phyloP scores from a whole-genome alignment of 2,329 filamentous ascomycete species.

The Zopfia rhizophila region DNA sequence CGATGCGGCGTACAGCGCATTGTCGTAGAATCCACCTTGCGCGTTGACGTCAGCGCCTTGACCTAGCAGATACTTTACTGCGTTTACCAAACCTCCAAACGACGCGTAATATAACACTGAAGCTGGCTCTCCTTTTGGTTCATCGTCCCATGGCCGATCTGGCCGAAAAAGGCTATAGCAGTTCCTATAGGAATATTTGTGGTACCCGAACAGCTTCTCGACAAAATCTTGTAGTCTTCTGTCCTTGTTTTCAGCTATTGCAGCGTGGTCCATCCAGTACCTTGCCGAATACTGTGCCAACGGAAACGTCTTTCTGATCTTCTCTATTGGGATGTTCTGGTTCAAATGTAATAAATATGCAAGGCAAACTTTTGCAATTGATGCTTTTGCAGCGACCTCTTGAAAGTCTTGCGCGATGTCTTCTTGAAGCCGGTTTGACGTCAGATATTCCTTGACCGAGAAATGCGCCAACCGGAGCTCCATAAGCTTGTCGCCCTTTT shows the following conservation, averaged over 20 bases:
- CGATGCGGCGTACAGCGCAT: not conserved
- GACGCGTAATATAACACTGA: constrained; percentile 1
- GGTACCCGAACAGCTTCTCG: not conserved
- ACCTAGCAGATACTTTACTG: not conserved
- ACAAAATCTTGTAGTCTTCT: not conserved
- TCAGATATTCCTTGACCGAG: constrained; percentile 29
- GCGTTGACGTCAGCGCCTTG: not conserved
- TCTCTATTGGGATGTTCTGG: not conserved
- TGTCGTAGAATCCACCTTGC: constrained; percentile 1
- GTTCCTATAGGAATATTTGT: not conserved
- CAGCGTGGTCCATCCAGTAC: constrained; percentile 21
- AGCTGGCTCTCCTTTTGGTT: not conserved
- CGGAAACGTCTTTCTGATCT: constrained; percentile 3
- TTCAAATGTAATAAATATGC: constrained; percentile 20
- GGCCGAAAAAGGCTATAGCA: constrained; percentile 1
- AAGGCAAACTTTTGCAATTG: constrained; percentile 18
- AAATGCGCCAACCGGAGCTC: constrained; percentile 17
- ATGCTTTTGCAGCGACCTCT: constrained; percentile 4
- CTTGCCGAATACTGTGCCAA: constrained; percentile 20
- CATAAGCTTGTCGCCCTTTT: not conserved
- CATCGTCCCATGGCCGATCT: constrained; percentile 1
- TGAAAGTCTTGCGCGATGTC: constrained; percentile 3
- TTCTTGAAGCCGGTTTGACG: constrained; percentile 6
- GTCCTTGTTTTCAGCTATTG: constrained; percentile 18
- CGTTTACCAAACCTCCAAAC: not conserved